Conservation (phyloP, 2,329 filamentous ascomycete genomes). For the Beauveria asiatica region DNA sequence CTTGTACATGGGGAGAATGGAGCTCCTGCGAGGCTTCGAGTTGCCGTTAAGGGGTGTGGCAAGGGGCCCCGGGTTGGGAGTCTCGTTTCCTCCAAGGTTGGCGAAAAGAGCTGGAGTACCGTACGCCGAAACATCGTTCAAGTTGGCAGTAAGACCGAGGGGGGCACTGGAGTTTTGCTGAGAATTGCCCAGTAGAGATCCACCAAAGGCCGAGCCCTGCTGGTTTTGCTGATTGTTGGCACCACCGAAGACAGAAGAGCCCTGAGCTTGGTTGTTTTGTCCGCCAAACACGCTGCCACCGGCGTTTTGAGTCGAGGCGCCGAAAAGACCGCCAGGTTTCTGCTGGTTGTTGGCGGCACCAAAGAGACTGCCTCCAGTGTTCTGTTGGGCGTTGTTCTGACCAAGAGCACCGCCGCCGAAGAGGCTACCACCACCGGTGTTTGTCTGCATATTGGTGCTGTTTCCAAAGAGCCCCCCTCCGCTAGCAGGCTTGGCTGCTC, state of each 20-base stretch:
- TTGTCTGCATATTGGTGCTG: constrained; percentile 25
- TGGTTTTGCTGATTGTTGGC: constrained; percentile 41
- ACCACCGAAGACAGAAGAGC: constrained; percentile 36
- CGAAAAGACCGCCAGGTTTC: constrained; percentile 44
- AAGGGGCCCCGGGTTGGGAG: constrained; percentile 72
- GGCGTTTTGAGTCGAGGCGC: constrained; percentile 34
- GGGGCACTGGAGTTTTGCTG: constrained; percentile 42
- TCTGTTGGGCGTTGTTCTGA: constrained; percentile 24
- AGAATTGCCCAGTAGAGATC: constrained; percentile 51
- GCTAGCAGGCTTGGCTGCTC: constrained; percentile 25
- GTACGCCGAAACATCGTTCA: constrained; percentile 80
- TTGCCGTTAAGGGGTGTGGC: constrained; percentile 79
- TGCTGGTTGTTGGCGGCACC: constrained; percentile 32
- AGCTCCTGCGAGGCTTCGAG: constrained; percentile 65
- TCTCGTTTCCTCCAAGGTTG: constrained; percentile 54
- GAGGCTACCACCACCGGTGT: constrained; percentile 30
- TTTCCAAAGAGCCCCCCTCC: constrained; percentile 33
- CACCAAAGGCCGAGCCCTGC: constrained; percentile 33
- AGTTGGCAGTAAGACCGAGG: constrained; percentile 65
- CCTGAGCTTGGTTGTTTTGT: constrained; percentile 36
- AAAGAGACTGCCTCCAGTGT: constrained; percentile 41
- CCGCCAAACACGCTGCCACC: constrained; percentile 47
- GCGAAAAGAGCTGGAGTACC: constrained; percentile 82
- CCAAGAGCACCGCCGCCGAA: constrained; percentile 34
- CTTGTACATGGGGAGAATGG: constrained; percentile 79